Evolutionary conservation across 345 rosid species (phyloP).

Genomic region (Heritiera littoralis): DNA sequence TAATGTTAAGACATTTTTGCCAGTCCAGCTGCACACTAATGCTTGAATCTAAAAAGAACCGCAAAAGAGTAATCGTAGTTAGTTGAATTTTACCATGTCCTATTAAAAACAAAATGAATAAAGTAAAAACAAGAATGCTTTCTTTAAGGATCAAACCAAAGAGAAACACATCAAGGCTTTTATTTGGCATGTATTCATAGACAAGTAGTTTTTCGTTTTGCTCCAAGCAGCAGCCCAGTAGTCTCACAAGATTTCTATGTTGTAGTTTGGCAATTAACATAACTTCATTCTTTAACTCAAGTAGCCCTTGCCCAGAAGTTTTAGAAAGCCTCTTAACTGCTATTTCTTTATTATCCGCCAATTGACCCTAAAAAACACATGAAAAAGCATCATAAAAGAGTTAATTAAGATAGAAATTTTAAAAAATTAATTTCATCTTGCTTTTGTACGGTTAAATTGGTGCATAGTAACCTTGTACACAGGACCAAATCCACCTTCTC

Average conservation of each 20-base stretch:
- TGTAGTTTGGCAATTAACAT: no score
- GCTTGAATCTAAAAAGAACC: no score
- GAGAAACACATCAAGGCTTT: constrained; percentile 29
- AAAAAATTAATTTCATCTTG: no score
- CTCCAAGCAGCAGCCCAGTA: constrained; percentile 32
- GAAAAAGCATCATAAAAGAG: no score
- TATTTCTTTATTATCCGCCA: no score
- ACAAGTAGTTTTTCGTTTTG: constrained; percentile 22
- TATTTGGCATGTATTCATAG: constrained; percentile 34
- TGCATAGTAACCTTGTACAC: constrained; percentile 36
- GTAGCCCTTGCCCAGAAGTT: no score
- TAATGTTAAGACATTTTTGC: constrained; percentile 33
- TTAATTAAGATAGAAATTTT: no score
- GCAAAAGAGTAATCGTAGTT: not conserved
- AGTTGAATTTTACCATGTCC: not conserved
- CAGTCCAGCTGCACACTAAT: constrained; percentile 9
- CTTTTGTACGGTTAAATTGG: no score
- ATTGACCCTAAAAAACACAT: no score
- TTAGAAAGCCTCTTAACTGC: no score
- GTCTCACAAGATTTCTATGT: constrained; percentile 21
- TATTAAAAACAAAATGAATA: no score
- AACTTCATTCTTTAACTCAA: no score
- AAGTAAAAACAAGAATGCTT: not conserved
- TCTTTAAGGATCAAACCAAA: constrained; percentile 26
- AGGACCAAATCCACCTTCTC: constrained; percentile 53